Percentiles rank a stretch among this genome's conserved stretches.
Conservation (phyloP, 345 rosid species). For the Eucalyptus pumila region DNA sequence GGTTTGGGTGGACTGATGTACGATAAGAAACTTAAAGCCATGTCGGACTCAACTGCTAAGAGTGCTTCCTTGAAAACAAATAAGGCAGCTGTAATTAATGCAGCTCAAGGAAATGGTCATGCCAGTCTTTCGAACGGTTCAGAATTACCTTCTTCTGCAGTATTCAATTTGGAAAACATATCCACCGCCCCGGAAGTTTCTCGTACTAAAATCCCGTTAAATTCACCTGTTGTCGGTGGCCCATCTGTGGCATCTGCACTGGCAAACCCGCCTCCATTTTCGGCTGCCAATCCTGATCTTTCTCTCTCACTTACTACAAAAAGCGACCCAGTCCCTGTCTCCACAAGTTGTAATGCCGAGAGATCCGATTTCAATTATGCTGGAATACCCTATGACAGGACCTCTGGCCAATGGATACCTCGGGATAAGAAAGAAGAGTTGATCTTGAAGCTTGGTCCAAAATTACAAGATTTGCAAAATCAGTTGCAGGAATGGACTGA, state of each 20-base stretch:
- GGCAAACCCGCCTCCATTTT: constrained; percentile 8
- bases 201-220: constrained; percentile 4
- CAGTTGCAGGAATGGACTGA: constrained; percentile 90
- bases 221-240: constrained; percentile 1
- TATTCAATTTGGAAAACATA: constrained; percentile 13
- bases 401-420: constrained; percentile 27
- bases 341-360: constrained; percentile 19
- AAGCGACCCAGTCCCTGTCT: constrained; percentile 17
- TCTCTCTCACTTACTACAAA: constrained; percentile 47
- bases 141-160: constrained; percentile 12
- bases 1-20: constrained; percentile 39
- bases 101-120: constrained; percentile 22
- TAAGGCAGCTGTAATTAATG: constrained; percentile 31
- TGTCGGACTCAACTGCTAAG: constrained; percentile 32
- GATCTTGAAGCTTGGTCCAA: constrained; percentile 42
- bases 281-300: constrained; percentile 45
- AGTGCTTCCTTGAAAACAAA: constrained; percentile 33
- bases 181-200: constrained; percentile 10
- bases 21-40: constrained; percentile 52
- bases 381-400: constrained; percentile 32
- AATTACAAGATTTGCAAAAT: constrained; percentile 36
- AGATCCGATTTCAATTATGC: constrained; percentile 10
- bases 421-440: constrained; percentile 46
- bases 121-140: constrained; percentile 3
- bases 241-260: constrained; percentile 10